Percentiles rank a stretch among this genome's conserved stretches.
These are phyloP conservation scores for Taxawa tesnikishii DNA, from an alignment of 2,329 filamentous ascomycete genomes.

Conservation along the genomic window DNA sequence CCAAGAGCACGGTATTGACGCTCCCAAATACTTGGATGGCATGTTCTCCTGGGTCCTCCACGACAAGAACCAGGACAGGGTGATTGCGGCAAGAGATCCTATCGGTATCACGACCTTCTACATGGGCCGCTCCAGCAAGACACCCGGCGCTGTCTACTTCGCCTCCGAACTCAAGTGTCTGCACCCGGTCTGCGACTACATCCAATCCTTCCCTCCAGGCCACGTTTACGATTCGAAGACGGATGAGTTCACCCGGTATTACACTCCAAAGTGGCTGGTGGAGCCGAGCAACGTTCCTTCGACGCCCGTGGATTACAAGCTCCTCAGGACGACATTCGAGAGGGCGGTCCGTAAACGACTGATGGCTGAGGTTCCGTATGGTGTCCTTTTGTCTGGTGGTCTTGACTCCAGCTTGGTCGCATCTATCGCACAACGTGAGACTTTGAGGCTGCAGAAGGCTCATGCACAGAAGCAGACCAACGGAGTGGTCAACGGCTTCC, in stretches of 20 bases:
- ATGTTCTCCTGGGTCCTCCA: slow-evolving; percentile 99
- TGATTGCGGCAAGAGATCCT: slow-evolving; percentile 86
- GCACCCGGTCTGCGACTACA: slow-evolving; percentile 87
- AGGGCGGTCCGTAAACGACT: slow-evolving; percentile 87
- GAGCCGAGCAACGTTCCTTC: slow-evolving; percentile 68
- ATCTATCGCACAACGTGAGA: slow-evolving; percentile 90
- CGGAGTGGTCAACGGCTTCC: slow-evolving; percentile 34
- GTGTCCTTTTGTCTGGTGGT: slow-evolving; percentile 87
- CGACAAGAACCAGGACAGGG: slow-evolving; percentile 86
- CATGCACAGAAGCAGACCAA: slow-evolving; percentile 27
- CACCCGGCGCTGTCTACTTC: slow-evolving; percentile 82
- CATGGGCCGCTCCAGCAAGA: slow-evolving; percentile 74
- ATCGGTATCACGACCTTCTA: slow-evolving; percentile 97
- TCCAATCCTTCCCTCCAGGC: slow-evolving; percentile 85
- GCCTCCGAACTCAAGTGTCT: slow-evolving; percentile 94
- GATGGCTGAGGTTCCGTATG: slow-evolving; percentile 98
- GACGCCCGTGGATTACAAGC: slow-evolving; percentile 70
- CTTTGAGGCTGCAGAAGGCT: slow-evolving; percentile 52
- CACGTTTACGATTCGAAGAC: slow-evolving; percentile 95
- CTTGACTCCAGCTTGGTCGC: slow-evolving; percentile 93
- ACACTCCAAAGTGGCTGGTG: slow-evolving; percentile 77
- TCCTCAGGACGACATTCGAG: slow-evolving; percentile 72
- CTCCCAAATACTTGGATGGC: slow-evolving; percentile 87
- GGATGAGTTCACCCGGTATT: slow-evolving; percentile 74
- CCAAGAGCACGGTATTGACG: slow-evolving; percentile 80